Evolutionary conservation across 108 stramenopile genomes (phyloP).

Genomic region (Chaetoceros tenuissimus): DNA sequence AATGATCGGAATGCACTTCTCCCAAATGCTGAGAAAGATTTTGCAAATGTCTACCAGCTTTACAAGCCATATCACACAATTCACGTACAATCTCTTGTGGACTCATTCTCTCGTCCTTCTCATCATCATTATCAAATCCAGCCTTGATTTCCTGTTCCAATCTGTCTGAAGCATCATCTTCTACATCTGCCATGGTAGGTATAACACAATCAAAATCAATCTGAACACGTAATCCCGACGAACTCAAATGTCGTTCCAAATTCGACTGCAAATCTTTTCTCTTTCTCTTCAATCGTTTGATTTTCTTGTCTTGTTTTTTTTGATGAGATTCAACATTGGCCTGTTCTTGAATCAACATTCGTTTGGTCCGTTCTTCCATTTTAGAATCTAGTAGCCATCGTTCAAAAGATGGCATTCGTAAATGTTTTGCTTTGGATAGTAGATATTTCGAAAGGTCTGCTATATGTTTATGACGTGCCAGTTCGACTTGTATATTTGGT

Average conservation of each 20-base stretch:
- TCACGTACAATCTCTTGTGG: constrained; percentile 13
- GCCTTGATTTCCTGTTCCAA: constrained; percentile 16
- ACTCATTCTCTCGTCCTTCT: constrained; percentile 6
- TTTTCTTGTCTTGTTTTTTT: constrained; percentile 4
- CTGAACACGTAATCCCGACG: not conserved
- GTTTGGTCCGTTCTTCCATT: constrained; percentile 35
- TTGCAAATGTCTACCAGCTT: constrained; percentile 14
- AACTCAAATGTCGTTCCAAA: not conserved
- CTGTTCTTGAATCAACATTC: constrained; percentile 10
- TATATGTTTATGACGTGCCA: constrained; percentile 52
- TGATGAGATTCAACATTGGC: constrained; percentile 1
- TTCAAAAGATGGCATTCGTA: constrained; percentile 72
- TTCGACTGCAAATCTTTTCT: constrained; percentile 3
- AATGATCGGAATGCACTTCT: constrained; percentile 9
- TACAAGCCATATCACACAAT: constrained; percentile 9
- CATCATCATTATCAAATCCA: not conserved
- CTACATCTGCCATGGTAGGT: constrained; percentile 10
- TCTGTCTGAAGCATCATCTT: constrained; percentile 20
- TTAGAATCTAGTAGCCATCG: constrained; percentile 68
- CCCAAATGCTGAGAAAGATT: constrained; percentile 15
- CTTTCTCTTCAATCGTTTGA: constrained; percentile 12
- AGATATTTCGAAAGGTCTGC: constrained; percentile 43
- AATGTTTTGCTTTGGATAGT: constrained; percentile 20
- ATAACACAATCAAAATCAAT: constrained; percentile 34
- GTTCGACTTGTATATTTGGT: constrained; percentile 50